Conservation (phyloP, 371 early-diverging fungal species). For the Catenaria anguillulae region DNA sequence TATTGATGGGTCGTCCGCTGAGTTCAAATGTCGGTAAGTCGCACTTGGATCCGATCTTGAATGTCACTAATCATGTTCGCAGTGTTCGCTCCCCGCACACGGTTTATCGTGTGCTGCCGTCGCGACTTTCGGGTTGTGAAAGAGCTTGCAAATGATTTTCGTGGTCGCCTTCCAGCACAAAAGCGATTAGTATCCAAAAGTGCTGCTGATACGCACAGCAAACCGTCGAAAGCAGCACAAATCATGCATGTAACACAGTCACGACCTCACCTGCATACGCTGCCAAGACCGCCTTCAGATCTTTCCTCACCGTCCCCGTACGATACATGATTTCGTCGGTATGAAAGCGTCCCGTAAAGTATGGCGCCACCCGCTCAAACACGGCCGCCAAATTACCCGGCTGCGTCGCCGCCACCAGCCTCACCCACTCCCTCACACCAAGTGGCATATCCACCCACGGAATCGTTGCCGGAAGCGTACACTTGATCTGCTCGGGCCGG, state of each 20-base stretch:
- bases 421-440: neutral
- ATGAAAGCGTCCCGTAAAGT: neutral
- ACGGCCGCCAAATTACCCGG: neutral
- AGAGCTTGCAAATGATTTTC: too few relatives aligned
- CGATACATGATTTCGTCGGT: neutral
- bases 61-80: too few relatives aligned
- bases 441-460: neutral
- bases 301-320: neutral
- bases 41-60: too few relatives aligned
- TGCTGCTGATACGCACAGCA: too few relatives aligned
- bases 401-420: neutral
- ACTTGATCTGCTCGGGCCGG: neutral
- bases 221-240: too few relatives aligned
- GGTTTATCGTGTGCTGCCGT: too few relatives aligned
- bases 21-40: too few relatives aligned
- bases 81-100: too few relatives aligned
- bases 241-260: neutral
- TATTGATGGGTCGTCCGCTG: too few relatives aligned
- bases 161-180: too few relatives aligned
- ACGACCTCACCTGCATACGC: neutral
- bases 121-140: too few relatives aligned
- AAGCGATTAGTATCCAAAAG: too few relatives aligned
- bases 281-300: neutral
- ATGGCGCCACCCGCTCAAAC: constrained; percentile 1
- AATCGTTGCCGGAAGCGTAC: neutral